phyloP scores from a whole-genome alignment of 139 green algal genomes.

The Chlamydomonas eustigma region DNA sequence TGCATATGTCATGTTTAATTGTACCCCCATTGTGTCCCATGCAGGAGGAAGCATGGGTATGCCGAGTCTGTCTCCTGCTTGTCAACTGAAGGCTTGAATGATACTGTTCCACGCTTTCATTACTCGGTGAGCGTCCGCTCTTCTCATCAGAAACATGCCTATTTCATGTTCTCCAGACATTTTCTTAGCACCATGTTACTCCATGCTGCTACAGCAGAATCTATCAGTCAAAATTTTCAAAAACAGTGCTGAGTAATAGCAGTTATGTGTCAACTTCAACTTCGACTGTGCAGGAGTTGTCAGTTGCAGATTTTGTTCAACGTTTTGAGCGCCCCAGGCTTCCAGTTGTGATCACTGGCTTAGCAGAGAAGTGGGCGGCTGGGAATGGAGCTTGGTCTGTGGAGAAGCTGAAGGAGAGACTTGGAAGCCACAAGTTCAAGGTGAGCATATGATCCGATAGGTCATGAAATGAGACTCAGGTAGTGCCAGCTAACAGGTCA shows the following conservation, averaged over 20 bases:
- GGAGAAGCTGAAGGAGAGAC: constrained; percentile 38
- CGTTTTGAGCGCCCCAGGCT: constrained; percentile 59
- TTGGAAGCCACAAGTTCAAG: constrained; percentile 77
- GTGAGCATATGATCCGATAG: too few relatives aligned
- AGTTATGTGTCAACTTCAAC: background rate
- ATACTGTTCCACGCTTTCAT: constrained; percentile 54
- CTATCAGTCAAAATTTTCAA: too few relatives aligned
- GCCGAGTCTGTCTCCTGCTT: constrained; percentile 31
- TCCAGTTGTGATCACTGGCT: constrained; percentile 69
- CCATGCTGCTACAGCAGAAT: too few relatives aligned
- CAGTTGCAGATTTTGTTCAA: constrained; percentile 56
- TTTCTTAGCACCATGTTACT: too few relatives aligned
- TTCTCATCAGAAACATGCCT: too few relatives aligned
- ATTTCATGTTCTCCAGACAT: too few relatives aligned
- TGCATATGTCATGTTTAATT: background rate
- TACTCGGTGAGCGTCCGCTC: constrained; percentile 33
- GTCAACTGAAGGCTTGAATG: constrained; percentile 38
- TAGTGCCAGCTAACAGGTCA: too few relatives aligned
- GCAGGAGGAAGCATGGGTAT: constrained; percentile 52
- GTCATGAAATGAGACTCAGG: too few relatives aligned
- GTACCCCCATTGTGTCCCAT: too few relatives aligned
- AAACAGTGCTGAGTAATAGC: too few relatives aligned
- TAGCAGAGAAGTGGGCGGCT: constrained; percentile 61
- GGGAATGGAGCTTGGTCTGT: background rate
- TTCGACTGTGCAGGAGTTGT: constrained; percentile 49